Conservation (phyloP, 345 rosid genomes). For the Barbarea vulgaris region DNA sequence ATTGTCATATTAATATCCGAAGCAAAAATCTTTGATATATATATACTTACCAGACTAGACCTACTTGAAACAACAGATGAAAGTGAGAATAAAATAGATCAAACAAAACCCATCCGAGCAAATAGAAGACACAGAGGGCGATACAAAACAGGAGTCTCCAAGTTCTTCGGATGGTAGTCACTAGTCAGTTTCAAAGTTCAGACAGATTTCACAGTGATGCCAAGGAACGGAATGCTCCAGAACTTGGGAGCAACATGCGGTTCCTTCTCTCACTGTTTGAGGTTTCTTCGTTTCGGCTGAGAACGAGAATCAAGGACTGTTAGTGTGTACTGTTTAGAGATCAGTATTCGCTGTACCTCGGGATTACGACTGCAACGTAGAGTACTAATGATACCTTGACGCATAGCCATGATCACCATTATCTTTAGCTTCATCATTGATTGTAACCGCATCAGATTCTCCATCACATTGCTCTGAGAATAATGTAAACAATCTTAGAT, state of each 20-base stretch:
- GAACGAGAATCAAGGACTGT: neutral
- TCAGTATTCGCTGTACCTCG: neutral
- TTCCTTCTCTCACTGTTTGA: constrained; percentile 3
- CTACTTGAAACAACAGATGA: neutral
- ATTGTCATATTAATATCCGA: neutral
- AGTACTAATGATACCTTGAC: neutral
- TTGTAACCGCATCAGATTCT: constrained; percentile 15
- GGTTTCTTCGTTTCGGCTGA: neutral
- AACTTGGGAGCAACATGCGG: neutral
- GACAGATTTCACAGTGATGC: constrained; percentile 1
- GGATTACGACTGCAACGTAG: neutral
- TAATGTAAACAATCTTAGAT: constrained; percentile 1
- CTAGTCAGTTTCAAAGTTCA: neutral
- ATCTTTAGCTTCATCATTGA: neutral
- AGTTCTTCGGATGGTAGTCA: constrained; percentile 1
- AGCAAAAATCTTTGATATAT: constrained; percentile 4
- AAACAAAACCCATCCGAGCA: neutral
- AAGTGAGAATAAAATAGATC: neutral
- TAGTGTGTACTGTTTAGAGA: neutral
- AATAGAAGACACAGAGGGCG: neutral
- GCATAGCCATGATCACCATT: neutral
- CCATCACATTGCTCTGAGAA: constrained; percentile 18
- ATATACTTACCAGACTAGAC: neutral
- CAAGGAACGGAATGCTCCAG: constrained; percentile 6
- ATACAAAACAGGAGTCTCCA: neutral